phyloP scores from a whole-genome alignment of 2,329 filamentous ascomycete species.

The Rhynchosporium agropyri region DNA sequence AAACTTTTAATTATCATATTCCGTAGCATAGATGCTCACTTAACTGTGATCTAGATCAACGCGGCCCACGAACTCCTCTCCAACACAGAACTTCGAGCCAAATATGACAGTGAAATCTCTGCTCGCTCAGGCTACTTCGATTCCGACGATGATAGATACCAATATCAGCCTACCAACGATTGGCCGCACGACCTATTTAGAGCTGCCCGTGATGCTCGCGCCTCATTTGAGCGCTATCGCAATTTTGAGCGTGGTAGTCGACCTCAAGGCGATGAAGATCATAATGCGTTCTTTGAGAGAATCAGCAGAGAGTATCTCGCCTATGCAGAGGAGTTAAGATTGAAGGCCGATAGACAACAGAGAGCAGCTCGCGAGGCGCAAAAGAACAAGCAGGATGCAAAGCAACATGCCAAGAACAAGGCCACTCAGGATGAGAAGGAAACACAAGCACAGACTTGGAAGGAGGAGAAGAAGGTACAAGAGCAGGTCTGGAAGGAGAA shows the following conservation, averaged over 20 bases:
- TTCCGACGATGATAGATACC: background rate
- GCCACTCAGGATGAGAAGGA: slow-evolving; percentile 6
- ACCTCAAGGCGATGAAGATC: too few species aligned
- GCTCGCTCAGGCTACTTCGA: background rate
- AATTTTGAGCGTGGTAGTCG: too few species aligned
- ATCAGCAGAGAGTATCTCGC: too few species aligned
- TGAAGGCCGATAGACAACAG: too few species aligned
- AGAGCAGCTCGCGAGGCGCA: slow-evolving; percentile 7
- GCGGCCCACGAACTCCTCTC: slow-evolving; percentile 31
- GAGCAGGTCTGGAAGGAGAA: slow-evolving; percentile 18
- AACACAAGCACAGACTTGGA: slow-evolving; percentile 21
- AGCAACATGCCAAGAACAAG: slow-evolving; percentile 13
- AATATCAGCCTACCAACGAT: background rate
- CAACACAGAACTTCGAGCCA: slow-evolving; percentile 5
- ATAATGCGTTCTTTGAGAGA: too few species aligned
- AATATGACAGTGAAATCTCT: slow-evolving; percentile 7
- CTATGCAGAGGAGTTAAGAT: too few species aligned
- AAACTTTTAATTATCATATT: background rate
- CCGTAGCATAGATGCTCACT: background rate
- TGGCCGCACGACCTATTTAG: background rate
- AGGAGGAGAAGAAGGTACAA: slow-evolving; percentile 13
- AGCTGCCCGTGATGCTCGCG: too few species aligned
- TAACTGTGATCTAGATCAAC: slow-evolving; percentile 20
- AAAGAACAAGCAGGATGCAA: slow-evolving; percentile 4
- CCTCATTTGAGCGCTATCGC: too few species aligned